Percentiles rank a stretch among this genome's conserved stretches.
Evolutionary conservation across 768 basidiomycete genomes (phyloP).

Genomic region (Termitomyces heimii): DNA sequence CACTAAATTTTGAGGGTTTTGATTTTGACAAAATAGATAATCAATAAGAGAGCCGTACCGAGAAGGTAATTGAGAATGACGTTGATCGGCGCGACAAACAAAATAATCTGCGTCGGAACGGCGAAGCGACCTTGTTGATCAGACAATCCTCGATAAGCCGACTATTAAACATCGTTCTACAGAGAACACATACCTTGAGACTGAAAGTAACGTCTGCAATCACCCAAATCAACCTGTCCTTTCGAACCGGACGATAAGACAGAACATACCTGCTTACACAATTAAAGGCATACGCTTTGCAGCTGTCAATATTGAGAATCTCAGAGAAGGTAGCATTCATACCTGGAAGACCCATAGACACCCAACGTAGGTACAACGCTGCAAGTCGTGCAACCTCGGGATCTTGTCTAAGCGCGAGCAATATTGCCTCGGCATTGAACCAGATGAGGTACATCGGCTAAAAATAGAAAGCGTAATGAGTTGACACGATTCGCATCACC

Average conservation of each 20-base stretch:
- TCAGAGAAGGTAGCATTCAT: constrained; percentile 7
- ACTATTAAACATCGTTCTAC: background rate
- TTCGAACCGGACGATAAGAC: background rate
- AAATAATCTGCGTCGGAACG: constrained; percentile 79
- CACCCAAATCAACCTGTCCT: background rate
- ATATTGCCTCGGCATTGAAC: constrained; percentile 76
- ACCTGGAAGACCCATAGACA: constrained; percentile 75
- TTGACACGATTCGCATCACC: background rate
- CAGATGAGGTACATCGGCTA: constrained; percentile 66
- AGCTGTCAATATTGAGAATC: background rate
- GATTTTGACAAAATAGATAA: background rate
- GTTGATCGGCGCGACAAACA: constrained; percentile 84
- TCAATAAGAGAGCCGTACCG: constrained; percentile 38
- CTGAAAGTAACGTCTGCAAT: constrained; percentile 65
- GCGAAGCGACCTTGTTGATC: constrained; percentile 58
- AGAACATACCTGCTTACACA: constrained; percentile 37
- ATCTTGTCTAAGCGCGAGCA: constrained; percentile 74
- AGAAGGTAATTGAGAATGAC: constrained; percentile 77
- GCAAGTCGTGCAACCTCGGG: constrained; percentile 80
- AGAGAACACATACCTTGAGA: constrained; percentile 54
- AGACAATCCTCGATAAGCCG: background rate
- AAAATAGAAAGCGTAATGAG: constrained; percentile 16
- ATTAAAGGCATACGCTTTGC: constrained; percentile 44
- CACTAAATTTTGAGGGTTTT: constrained; percentile 30
- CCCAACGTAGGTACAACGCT: constrained; percentile 67